A percentile compares a stretch with the other conserved stretches of the same genome.
These are phyloP conservation scores for Chytriomyces confervae DNA, from an alignment of 192 early-diverging fungal genomes.

Conservation along the genomic window DNA sequence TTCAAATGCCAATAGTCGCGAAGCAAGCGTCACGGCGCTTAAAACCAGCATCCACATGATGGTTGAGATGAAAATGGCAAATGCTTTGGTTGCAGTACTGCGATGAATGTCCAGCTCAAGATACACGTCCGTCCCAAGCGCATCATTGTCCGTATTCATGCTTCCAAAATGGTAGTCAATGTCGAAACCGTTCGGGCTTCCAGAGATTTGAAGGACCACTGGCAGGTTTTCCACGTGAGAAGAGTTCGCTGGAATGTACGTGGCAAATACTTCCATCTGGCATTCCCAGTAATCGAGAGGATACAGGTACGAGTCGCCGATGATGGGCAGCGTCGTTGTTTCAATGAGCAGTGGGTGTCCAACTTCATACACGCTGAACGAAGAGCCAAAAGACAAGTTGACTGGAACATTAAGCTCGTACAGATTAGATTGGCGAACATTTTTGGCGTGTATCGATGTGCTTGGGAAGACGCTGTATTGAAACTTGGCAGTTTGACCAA, in stretches of 20 bases:
- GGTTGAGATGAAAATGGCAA: not conserved
- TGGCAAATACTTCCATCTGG: not conserved
- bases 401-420: not conserved
- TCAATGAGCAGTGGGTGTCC: not conserved
- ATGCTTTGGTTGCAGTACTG: not conserved
- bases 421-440: too few relatives aligned
- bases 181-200: constrained; percentile 8
- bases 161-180: not conserved
- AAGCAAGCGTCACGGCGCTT: not conserved
- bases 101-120: not conserved
- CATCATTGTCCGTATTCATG: too few relatives aligned
- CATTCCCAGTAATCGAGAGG: not conserved
- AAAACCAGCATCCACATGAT: constrained; percentile 8
- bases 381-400: not conserved
- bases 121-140: too few relatives aligned
- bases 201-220: not conserved
- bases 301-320: not conserved
- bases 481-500: too few relatives aligned
- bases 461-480: too few relatives aligned
- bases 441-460: too few relatives aligned
- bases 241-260: not conserved
- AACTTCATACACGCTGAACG: not conserved
- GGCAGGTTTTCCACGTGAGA: not conserved
- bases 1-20: not conserved
- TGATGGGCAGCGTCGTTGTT: not conserved